Base-by-base conservation (phyloP, 2,329 filamentous ascomycete species). In the Aspergillus intermedius region DNA sequence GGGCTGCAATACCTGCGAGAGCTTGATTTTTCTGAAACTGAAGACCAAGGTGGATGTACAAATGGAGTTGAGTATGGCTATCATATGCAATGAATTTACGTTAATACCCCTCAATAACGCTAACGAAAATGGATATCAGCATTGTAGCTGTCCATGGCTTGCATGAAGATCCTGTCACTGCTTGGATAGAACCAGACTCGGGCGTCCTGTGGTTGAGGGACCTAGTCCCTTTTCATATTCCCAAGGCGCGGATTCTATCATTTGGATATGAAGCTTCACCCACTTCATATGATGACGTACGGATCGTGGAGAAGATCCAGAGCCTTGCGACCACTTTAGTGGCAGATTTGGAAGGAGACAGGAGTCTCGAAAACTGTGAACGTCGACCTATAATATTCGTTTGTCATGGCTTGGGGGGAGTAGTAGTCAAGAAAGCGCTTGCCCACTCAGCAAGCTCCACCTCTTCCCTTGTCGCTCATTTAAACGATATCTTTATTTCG, bases 341-440 rank as follows among this genome's bases (percentile, higher is more conserved):
- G 22, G 59, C 60, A 34, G 54, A 65, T 46, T 55, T 71, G 13
- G 56, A 58, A 51, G 61, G 60, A 12, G 58, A 67, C 46, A 59
- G 68, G 34, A 45, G 53, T 15, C 48, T 64, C 6, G 56, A 44
- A 37, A 35, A 48, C 47, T 17, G 43, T 28, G 15, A 32, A 12
- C 37, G 46, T 17, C 57, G 65, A 30, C 67, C 67, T 7, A 63
- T 71, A 34, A 64, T 70, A 35, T 70, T 71, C 48, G 44, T 71
- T 42, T 70, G 67, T 49, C 67, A 71, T 57, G 63, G 65, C 15
- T 47, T 71, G 40, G 68, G 68, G 8, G 67, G 68, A 3, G 49
- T 70, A n/a, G 48, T 70, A n/a, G 60, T 63, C 6, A 71, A 71
- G 52, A 58, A 61, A 46, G 66, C 62, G 12, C 54, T 68, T 12